Evolutionary conservation across 805 yeast genomes (phyloP), one percentile per base, ranked within the genome.

Genomic region (Saturnispora ahearnii): DNA sequence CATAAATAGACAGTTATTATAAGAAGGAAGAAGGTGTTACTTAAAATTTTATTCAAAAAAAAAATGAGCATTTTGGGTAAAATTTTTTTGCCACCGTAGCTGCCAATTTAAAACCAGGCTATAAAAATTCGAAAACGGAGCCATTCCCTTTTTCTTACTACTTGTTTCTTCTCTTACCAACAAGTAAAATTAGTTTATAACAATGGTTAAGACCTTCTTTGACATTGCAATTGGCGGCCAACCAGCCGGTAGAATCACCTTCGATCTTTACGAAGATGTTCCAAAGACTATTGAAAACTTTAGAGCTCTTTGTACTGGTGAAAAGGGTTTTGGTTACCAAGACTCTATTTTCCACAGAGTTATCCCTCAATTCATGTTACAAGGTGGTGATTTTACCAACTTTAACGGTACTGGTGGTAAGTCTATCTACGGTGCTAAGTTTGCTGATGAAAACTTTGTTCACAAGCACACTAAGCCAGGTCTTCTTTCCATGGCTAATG

Each of bases 291-390:
- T 86, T 59, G 88, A 82, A 69, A 84, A 84, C 71, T 84, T 84
- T 78, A 78, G 86, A 73, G 88, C 89, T 51, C 69, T 84, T 60
- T 79, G 84, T 67, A 84, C 96, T 55, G 96, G 96, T 61, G 96
- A 87, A 75, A 85, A 88, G 79, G 98, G 97, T 55, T 86, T 73
- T 63, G 96, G 96, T 53, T 89, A 82, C 79, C 82, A 82, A 66
- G 78, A 76, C 62, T 86, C 95, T 45, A 74, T 82, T 58, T 90
- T 91, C 93, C 97, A 90, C 87, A 84, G 96, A 76, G 95, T 90
- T 58, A 89, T 89, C 64, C 96, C 96, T 58, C 82, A 85, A 70
- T 90, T 90, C 77, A 90, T 90, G 98, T 76, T 91, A 67, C 98
- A 90, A 78, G 97, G 90, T 68, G 91, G 91, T 75, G 93, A 85